Evolutionary conservation across 2,329 filamentous ascomycete genomes (phyloP), one percentile per base, ranked within the genome.

Genomic region (Geosmithia morbida): DNA sequence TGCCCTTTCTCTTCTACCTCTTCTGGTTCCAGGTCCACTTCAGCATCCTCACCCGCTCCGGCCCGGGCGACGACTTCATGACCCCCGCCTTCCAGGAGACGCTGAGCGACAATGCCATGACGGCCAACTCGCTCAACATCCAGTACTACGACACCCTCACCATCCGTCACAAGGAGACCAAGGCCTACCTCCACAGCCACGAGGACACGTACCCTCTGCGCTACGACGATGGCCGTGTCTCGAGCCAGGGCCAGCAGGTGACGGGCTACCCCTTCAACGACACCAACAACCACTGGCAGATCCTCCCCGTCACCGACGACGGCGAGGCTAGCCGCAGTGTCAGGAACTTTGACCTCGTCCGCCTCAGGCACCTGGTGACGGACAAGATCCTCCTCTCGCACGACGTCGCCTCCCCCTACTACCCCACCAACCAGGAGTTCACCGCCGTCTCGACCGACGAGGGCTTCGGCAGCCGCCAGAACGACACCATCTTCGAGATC

Each of bases 11-110:
- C 59, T 94, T 98, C 67, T 98, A 98, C 66, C 78, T 98, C 44
- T 97, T 98, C 75, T 98, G 92, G 92, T 98, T 98, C 81, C 92
- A 98, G 74, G 89, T 98, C 29, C 92, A 98, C 69, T 98, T 98
- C 64, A 75, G 87, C 43, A 87, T 98, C 57, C 75, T 98, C 52
- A 83, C 70, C 54, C 77, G 83, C 50, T 97, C 92, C 46, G 92
- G 92, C 37, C 90, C 92, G 43, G 92, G 92, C 47, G 92, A 98
- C 61, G 90, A 97, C 59, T 98, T 98, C 69, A 98, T 98, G 92
- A 88, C 85, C 3, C 92, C 92, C 1, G 87, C 92, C 59, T 98
- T 98, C 71, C 92, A 98, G 69, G 89, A 95, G 69, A 97, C 92
- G 2, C 72, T 98, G 53, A 88, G 85, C 59, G 90, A 98, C 70